Evolutionary conservation across 305 asterid genomes (phyloP), one percentile per base, ranked within the genome.

Genomic region (Fraxinus xanthoxyloides): DNA sequence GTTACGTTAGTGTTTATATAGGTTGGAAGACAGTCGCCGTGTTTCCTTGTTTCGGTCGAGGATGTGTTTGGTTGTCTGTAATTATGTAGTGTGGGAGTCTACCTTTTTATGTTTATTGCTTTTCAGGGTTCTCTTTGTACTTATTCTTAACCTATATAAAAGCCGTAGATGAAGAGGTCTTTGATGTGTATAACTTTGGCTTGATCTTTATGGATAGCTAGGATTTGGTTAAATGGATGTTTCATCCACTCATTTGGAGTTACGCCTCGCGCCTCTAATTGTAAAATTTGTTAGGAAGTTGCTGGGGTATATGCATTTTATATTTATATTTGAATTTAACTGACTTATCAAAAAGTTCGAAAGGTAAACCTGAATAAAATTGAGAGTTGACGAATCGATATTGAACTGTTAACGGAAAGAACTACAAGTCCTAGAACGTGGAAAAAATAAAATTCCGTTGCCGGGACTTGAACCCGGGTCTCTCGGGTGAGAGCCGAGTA

Each of bases 401-500:
- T n/a, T 48, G 24, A 54, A 54, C 24, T n/a, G 24, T 51, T 51
- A 7, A 54, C 5, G 24, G 21, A 48, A 15, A 54, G 24, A 48
- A 5, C 5, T 54, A n/a, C 63, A 1, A 54, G 63, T 5, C 3
- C 63, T 6, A 54, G n/a, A 54, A n/a, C 7, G 24, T 0, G 51
- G 51, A 0, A 10, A 10, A 7, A 38, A 4, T 4, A 34, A 32
- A 32, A 87, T 90, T 94, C 97, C 93, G 92, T 93, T 90, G 97
- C 97, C 95, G 97, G 98, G 94, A 93, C 93, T 94, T 32, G 97
- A 94, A 94, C 93, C 91, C 94, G 94, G 95, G 95, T 94, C 97
- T 94, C 88, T 94, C 94, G 91, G 93, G 97, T 92, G 97, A 94
- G 97, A 94, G 98, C 95, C 95, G 92, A 94, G 89, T 93, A 91